Base-by-base conservation (phyloP, 768 basidiomycete species). In the Amanita fuliginea region DNA sequence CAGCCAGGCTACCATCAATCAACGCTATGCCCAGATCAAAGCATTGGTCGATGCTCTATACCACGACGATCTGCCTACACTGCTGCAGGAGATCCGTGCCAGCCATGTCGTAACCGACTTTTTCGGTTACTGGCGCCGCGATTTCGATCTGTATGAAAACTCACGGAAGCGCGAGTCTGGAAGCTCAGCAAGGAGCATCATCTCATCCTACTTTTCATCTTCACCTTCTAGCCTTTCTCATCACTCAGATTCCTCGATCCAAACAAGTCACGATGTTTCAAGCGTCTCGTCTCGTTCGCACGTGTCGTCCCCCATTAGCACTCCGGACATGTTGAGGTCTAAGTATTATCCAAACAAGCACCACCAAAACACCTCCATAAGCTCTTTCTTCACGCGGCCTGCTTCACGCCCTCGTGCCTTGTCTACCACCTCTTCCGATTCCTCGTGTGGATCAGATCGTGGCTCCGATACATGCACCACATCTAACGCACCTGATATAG, bases 101-200 rank as follows among this genome's bases (percentile, higher is more conserved):
- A 75, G 74, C 22, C 70, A 67, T 30, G 60, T 71, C 24, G 74
- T 86, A 44, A 77, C 77, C 2, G 82, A 89, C 60, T 91, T 90
- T 63, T 91, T 91, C 58, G 83, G 77, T 11, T 73, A 76, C 54
- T 90, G 88, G 88, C 70, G 81, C 53, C 66, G 80, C 34, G 88
- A 91, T 61, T 63, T 75, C 52, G 86, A 89, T 47, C 65, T 77
- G 32, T 70, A 69, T 22, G 68, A 70, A 53, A 79, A 49, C 60
- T 46, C 49, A 60, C 34, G 58, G 61, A 40, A 55, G 55, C 16
- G 19, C 58, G 61, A 57, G 43, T 56, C 65, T 16, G 70, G 72
- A 52, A 60, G 59, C 14, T 80, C 81, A 0, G 67, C 74, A 3
- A 71, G 69, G 59, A 82, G 75, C 60, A 66, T 77, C 28, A 75